These are phyloP conservation scores for Ogataea trehaloabstinens DNA, from an alignment of 805 yeast genomes.

Conservation along the genomic window DNA sequence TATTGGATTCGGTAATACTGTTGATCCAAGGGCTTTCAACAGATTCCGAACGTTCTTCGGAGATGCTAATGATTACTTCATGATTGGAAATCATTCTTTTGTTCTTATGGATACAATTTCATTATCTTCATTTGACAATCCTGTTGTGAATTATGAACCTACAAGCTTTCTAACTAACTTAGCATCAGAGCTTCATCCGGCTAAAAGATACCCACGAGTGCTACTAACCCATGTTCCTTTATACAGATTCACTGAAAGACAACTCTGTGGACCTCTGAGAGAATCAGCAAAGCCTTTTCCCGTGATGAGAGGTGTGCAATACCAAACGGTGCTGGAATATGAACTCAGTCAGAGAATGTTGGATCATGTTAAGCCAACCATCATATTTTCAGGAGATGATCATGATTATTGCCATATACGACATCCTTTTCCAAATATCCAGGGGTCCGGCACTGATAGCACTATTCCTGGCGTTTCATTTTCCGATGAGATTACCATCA, in stretches of 20 bases:
- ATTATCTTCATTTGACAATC: conserved; percentile 53
- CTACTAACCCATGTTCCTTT: conserved; percentile 86
- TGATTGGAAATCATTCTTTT: conserved; percentile 67
- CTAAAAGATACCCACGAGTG: conserved; percentile 53
- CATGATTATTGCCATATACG: conserved; percentile 87
- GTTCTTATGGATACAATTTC: conserved; percentile 81
- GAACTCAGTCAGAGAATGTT: conserved; percentile 58
- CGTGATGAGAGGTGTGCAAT: conserved; percentile 72
- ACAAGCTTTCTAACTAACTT: conserved; percentile 47
- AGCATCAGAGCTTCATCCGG: conserved; percentile 20
- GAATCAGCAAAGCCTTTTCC: conserved; percentile 70
- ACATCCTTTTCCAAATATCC: conserved; percentile 39
- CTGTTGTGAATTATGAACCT: conserved; percentile 47
- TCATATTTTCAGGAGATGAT: conserved; percentile 91
- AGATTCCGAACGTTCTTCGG: conserved; percentile 78
- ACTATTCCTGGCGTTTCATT: conserved; percentile 10
- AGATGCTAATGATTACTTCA: conserved; percentile 51
- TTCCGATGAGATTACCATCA: conserved; percentile 71
- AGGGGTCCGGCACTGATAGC: background rate
- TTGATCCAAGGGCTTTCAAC: conserved; percentile 50
- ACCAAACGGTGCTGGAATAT: conserved; percentile 77
- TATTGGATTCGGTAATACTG: conserved; percentile 83
- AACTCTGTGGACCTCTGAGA: conserved; percentile 71
- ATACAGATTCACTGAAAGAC: conserved; percentile 56
- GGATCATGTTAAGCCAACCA: conserved; percentile 54